Evolutionary conservation across 768 basidiomycete species (phyloP), one percentile per base, ranked within the genome.

Genomic region (Leccinum imitatum): DNA sequence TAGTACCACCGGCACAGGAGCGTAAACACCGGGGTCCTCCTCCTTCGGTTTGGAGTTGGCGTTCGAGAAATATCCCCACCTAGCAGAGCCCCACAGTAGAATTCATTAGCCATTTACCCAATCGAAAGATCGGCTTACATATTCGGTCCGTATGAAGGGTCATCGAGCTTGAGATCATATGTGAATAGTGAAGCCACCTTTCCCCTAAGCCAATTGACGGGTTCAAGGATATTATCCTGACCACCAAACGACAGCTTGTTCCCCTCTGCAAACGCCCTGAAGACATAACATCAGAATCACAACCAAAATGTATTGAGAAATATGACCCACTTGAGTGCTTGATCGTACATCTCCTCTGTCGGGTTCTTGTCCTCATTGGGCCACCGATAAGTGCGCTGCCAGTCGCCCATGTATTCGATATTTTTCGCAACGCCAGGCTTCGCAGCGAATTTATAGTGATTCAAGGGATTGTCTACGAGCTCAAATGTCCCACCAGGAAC

Each of bases 21-120:
- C 14, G 25, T 25, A 25, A 25, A 25, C 25, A 23, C 23, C 23
- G 25, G 25, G 4, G 25, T 25, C 25, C 25, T 25, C 4, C 25
- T 25, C 25, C 25, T 25, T 25, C 25, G 25, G 25, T 4, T 25
- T 25, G 25, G 4, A 25, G 25, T 25, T 25, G 25, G 25, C 25
- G 25, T 25, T 25, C 25, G 64, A 66, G 44, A 65, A 65, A 47
- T 65, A 63, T 35, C 53, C 65, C 65, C 65, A 65, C 65, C 65
- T 65, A 46, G 35, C 13, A 35, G 39, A 41, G 39, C 17, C 17
- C 17, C 39, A 41, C 39, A 15, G 15, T 41, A 8, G 8, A 41
- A 17, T 9, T 41, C 17, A n/a, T 17, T 41, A 41, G 17, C 8
- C 4, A 7, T 19, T 21, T 17, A 30, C 37, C 6, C 9, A 50